Percentiles rank a stretch among this genome's conserved stretches.
Conservation (phyloP, 768 basidiomycete species). For the Hypsizygus marmoreus region DNA sequence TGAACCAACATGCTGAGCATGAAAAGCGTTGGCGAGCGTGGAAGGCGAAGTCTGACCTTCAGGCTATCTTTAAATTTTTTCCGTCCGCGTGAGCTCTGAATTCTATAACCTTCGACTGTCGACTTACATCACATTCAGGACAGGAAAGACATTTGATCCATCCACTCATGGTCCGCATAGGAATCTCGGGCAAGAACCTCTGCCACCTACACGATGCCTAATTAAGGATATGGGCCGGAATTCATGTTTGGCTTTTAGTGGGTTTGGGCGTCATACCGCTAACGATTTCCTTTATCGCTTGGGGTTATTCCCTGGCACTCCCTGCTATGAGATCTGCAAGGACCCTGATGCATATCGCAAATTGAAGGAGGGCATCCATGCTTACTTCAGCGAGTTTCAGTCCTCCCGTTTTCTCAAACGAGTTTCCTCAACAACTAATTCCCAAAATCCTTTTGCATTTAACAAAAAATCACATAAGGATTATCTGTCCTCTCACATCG, state of each 20-base stretch:
- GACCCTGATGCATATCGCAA: neutral
- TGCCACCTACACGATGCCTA: too few species aligned
- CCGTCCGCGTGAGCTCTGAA: too few species aligned
- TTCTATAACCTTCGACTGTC: too few species aligned
- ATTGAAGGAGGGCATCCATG: neutral
- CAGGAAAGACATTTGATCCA: too few species aligned
- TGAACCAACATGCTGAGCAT: too few species aligned
- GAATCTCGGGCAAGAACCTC: neutral
- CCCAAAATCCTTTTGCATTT: neutral
- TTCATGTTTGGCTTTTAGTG: neutral
- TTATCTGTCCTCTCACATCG: neutral
- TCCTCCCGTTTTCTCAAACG: neutral
- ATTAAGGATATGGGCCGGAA: neutral
- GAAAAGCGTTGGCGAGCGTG: too few species aligned
- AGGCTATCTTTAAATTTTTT: too few species aligned
- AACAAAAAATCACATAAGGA: neutral
- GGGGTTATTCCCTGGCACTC: neutral
- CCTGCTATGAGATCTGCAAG: neutral
- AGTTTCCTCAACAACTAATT: neutral
- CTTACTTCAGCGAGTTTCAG: neutral
- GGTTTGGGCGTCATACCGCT: neutral
- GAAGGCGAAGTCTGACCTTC: too few species aligned
- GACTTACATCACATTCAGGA: too few species aligned
- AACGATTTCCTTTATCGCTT: neutral
- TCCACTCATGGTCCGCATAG: too few species aligned